Evolutionary conservation across 208 protist genomes (phyloP), one percentile per base, ranked within the genome.

Genomic region (Leishmania guyanensis): DNA sequence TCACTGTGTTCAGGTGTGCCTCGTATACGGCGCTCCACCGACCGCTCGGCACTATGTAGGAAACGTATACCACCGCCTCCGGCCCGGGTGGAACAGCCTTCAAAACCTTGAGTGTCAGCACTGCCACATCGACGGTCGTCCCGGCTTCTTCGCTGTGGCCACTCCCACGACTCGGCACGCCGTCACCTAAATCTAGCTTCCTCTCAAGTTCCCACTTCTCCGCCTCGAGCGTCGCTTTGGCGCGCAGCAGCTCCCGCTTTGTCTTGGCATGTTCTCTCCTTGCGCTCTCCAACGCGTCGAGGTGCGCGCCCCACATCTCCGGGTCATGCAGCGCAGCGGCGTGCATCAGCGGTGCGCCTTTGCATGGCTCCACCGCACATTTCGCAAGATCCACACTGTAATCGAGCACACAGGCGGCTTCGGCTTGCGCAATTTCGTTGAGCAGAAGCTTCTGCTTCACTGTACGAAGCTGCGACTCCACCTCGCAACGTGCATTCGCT

Each of bases 91-190:
- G 80, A 26, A 84, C 75, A 3, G 80, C 51, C n/a, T 39, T 46
- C 75, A 84, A 56, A 48, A 84, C 80, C 75, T 79, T 84, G 64
- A 84, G 80, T 29, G 80, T 84, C 66, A 84, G 65, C 56, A 84
- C 74, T 39, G 56, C 80, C 53, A 84, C 68, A 29, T 16, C 36
- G 17, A 84, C 75, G 20, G 36, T 69, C 26, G 64, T 50, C 36
- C 43, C 43, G 12, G 62, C 60, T 65, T 62, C 51, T 36, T 10
- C 33, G 69, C 66, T 54, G 69, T 26, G 36, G 33, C 58, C 46
- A 9, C 33, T 0, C n/a, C 77, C 43, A 39, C n/a, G 64, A 10
- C 62, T n/a, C 8, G 50, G 68, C 43, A 2, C 26, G 48, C 43
- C 79, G 29, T 5, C 5, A 29, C 6, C 39, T 8, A 36, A 12